A percentile compares a stretch with the other conserved stretches of the same genome.
These are phyloP conservation scores for Taiwanofungus camphoratus DNA, from an alignment of 1,284 basidiomycete species.

Conservation along the genomic window DNA sequence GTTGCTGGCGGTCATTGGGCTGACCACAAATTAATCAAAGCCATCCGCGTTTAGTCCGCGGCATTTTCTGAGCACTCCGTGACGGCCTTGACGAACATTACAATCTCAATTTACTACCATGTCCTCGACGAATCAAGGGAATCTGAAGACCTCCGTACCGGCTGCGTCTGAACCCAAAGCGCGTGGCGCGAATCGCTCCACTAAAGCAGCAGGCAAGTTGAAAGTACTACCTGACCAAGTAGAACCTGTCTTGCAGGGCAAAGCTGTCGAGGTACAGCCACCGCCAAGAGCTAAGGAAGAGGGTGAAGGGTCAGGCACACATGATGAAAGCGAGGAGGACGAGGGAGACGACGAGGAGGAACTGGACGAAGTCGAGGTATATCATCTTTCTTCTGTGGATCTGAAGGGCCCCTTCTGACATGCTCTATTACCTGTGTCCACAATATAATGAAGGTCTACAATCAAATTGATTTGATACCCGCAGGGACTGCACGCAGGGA, in stretches of 20 bases:
- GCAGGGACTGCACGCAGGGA: constrained; percentile 91
- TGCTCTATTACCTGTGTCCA: constrained; percentile 1
- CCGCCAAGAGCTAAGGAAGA: constrained; percentile 34
- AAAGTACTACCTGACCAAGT: constrained; percentile 94
- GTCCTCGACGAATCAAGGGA: constrained; percentile 21
- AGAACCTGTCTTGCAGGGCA: constrained; percentile 40
- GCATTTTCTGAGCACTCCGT: background rate
- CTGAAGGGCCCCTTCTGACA: constrained; percentile 4
- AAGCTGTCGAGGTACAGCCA: constrained; percentile 21
- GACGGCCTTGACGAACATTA: background rate
- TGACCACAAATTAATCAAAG: no score
- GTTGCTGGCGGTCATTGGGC: no score
- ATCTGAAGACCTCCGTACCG: constrained; percentile 10
- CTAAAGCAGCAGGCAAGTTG: constrained; percentile 83
- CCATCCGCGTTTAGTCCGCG: no score
- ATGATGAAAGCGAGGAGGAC: constrained; percentile 68
- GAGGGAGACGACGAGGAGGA: constrained; percentile 71
- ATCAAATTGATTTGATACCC: constrained; percentile 88
- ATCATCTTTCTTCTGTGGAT: constrained; percentile 18
- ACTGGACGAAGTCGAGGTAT: constrained; percentile 58
- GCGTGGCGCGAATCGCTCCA: constrained; percentile 76
- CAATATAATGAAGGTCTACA: constrained; percentile 80
- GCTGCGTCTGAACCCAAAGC: constrained; percentile 39
- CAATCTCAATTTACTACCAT: background rate
- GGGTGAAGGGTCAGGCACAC: constrained; percentile 38